Conservation (phyloP, 768 basidiomycete species). For the Tricholoma hemisulphureum region DNA sequence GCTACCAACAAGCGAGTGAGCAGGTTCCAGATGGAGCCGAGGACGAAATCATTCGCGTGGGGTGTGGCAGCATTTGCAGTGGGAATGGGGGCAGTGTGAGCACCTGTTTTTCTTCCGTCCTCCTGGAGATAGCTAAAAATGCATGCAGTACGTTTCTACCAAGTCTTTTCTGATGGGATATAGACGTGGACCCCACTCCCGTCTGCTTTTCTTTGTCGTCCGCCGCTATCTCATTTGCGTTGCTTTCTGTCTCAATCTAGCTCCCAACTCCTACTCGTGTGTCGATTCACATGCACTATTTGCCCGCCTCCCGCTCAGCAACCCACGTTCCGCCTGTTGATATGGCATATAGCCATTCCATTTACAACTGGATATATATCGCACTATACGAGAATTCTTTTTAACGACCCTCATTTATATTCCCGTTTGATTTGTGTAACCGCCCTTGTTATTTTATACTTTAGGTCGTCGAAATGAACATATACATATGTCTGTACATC, state of each 20-base stretch:
- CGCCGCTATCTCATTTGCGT: constrained; percentile 5
- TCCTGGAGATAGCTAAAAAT: constrained; percentile 4
- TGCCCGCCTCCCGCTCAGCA: background rate
- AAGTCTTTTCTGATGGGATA: constrained; percentile 50
- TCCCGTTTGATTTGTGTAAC: constrained; percentile 15
- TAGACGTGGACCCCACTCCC: constrained; percentile 16
- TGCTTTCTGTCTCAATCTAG: background rate
- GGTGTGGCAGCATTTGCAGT: constrained; percentile 82
- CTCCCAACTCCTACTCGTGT: background rate
- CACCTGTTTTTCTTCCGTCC: constrained; percentile 16
- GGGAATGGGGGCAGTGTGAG: constrained; percentile 79
- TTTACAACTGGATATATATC: background rate
- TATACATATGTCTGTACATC: background rate
- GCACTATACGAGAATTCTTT: background rate
- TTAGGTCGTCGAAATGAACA: constrained; percentile 9
- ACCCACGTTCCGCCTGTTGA: background rate
- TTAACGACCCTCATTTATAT: background rate
- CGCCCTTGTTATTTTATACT: constrained; percentile 8
- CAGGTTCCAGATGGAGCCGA: constrained; percentile 57
- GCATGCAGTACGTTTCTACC: constrained; percentile 53
- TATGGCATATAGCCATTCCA: background rate
- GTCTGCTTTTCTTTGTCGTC: constrained; percentile 8
- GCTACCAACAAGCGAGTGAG: constrained; percentile 63
- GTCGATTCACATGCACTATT: constrained; percentile 8
- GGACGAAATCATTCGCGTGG: constrained; percentile 78